A percentile compares a stretch with the other conserved stretches of the same genome.
Conservation (phyloP, 1,284 basidiomycete genomes). For the Phaffia rhodozyma region DNA sequence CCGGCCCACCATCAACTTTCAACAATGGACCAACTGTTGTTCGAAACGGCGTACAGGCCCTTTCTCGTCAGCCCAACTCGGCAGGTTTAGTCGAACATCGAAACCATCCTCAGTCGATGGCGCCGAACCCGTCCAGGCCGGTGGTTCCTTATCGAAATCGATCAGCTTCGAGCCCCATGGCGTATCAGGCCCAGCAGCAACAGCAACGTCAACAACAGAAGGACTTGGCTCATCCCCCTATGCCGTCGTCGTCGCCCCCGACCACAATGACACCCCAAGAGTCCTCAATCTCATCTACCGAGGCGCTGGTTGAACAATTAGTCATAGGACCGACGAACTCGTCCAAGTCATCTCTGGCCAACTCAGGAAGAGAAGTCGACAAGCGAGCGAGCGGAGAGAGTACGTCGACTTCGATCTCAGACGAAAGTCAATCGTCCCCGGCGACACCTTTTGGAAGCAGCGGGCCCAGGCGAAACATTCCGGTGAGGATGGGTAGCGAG, state of each 20-base stretch:
- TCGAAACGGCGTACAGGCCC: too few species aligned
- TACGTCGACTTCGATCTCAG: constrained; percentile 34
- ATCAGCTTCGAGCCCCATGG: constrained; percentile 39
- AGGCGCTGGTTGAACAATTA: constrained; percentile 13
- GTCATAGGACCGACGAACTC: constrained; percentile 14
- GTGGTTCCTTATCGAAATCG: constrained; percentile 34
- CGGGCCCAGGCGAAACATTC: constrained; percentile 39
- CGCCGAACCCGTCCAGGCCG: constrained; percentile 13
- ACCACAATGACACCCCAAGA: constrained; percentile 16
- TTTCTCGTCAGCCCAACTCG: background rate
- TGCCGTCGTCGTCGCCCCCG: background rate
- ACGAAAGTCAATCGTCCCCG: constrained; percentile 32
- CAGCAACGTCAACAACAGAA: constrained; percentile 16
- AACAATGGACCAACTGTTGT: background rate
- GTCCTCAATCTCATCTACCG: background rate
- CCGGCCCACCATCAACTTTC: background rate
- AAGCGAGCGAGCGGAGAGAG: constrained; percentile 22
- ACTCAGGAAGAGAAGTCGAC: constrained; percentile 1
- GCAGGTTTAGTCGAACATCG: background rate
- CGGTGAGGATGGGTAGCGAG: constrained; percentile 22
- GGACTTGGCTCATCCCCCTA: constrained; percentile 19
- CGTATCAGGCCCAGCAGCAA: constrained; percentile 32
- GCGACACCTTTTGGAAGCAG: constrained; percentile 44
- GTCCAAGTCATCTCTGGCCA: constrained; percentile 20
- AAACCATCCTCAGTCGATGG: constrained; percentile 4